A percentile compares a stretch with the other conserved stretches of the same genome.
These are phyloP conservation scores for Chlamydomonas reinhardtii DNA, from an alignment of 163 green algal species.

Conservation along the genomic window DNA sequence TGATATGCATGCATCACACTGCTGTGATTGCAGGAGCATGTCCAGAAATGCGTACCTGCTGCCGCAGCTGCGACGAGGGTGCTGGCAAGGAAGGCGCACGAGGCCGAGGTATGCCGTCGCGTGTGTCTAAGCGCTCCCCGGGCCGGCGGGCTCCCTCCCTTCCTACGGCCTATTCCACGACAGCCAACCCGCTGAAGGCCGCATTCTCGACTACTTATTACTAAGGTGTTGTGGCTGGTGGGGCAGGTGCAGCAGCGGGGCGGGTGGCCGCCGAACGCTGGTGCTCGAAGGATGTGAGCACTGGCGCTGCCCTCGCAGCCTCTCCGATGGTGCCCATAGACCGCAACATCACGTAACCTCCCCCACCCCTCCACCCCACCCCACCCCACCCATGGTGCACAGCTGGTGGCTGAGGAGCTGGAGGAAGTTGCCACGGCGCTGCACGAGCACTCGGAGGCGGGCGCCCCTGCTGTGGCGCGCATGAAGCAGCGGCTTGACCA, in stretches of 20 bases:
- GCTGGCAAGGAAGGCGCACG: background rate
- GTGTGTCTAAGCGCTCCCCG: background rate
- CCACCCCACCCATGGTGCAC: background rate
- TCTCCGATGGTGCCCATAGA: too few relatives aligned
- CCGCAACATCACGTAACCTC: too few relatives aligned
- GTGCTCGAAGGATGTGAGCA: too few relatives aligned
- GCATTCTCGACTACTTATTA: too few relatives aligned
- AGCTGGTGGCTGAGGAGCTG: conserved; percentile 34
- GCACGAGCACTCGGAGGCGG: background rate
- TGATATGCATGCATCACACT: too few relatives aligned
- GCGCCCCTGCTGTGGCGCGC: background rate
- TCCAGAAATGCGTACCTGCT: background rate
- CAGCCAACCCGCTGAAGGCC: too few relatives aligned
- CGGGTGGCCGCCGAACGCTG: too few relatives aligned
- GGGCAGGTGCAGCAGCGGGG: too few relatives aligned
- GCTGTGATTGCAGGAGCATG: conserved; percentile 6
- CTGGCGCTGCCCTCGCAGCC: too few relatives aligned
- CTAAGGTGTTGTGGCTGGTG: too few relatives aligned
- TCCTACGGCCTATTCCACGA: too few relatives aligned
- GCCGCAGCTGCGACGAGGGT: background rate
- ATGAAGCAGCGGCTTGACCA: background rate
- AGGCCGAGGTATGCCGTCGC: background rate
- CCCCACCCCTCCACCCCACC: background rate
- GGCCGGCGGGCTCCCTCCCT: too few relatives aligned
- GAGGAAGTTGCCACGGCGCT: conserved; percentile 12